These are phyloP conservation scores for Kodamaea jinghongensis DNA, from an alignment of 805 yeast species.

Conservation along the genomic window DNA sequence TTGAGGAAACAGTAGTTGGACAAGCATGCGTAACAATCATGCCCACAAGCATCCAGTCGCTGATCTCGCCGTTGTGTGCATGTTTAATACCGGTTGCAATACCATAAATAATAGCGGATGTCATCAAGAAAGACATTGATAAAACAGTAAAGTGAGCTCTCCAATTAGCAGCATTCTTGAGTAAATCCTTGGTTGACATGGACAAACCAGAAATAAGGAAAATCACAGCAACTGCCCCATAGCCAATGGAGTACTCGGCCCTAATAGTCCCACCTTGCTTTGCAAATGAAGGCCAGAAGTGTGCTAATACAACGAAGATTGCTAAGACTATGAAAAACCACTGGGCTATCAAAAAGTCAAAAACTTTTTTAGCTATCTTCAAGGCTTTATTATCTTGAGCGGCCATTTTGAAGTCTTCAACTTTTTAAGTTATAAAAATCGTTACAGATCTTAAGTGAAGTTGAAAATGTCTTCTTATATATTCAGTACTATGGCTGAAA, in stretches of 20 bases:
- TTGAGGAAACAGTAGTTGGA: slow-evolving; percentile 90
- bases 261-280: slow-evolving; percentile 74
- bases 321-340: slow-evolving; percentile 81
- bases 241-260: slow-evolving; percentile 75
- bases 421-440: background rate
- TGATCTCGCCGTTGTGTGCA: slow-evolving; percentile 56
- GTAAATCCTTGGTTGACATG: slow-evolving; percentile 62
- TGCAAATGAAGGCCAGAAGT: slow-evolving; percentile 79
- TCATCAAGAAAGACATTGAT: slow-evolving; percentile 65
- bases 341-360: slow-evolving; percentile 39
- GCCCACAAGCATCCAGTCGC: slow-evolving; percentile 78
- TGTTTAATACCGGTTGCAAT: slow-evolving; percentile 62
- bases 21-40: slow-evolving; percentile 79
- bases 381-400: background rate
- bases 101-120: slow-evolving; percentile 71
- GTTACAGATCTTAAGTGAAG: no score
- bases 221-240: slow-evolving; percentile 84
- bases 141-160: slow-evolving; percentile 76
- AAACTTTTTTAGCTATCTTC: slow-evolving; percentile 14
- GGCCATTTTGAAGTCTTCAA: background rate
- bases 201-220: slow-evolving; percentile 79
- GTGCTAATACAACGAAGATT: slow-evolving; percentile 69
- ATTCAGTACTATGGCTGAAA: no score
- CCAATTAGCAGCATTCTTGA: slow-evolving; percentile 70
- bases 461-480: no score